Evolutionary conservation across 768 basidiomycete species (phyloP), one percentile per base, ranked within the genome.

Genomic region (Scleroderma citrinum): DNA sequence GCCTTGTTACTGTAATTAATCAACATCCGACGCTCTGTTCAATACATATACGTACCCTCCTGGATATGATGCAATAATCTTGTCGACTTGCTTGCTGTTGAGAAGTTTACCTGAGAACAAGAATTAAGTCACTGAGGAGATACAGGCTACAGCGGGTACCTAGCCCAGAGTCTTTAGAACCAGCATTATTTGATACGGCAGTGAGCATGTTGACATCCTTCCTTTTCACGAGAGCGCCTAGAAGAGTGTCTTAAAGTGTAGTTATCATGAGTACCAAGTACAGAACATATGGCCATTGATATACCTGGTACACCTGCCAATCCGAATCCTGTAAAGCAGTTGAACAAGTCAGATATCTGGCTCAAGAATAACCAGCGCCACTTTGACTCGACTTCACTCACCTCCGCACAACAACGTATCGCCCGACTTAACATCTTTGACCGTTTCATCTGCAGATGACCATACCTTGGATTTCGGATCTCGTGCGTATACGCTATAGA

Each of bases 131-230:
- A 10, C 14, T 34, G 6, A 1, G 23, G 24, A 20, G 26, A 20
- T 32, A 16, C 2, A n/a, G 36, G 19, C 12, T 16, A 10, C 7
- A 14, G 17, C 1, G 23, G 38, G 45, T 51, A 86, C 87, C 87
- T 39, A 92, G 76, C 26, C 89, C 89, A 19, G 71, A 77, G 56
- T 85, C 76, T 23, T 76, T 77, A 19, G 77, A 71, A 0, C 90
- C 92, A 34, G 87, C 86, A 68, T 95, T 94, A 64, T 95, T 95
- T 16, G 89, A 92, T 19, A 94, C 85, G 38, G 83, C 91, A 26
- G 83, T 92, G 45, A 96, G 69, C 55, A 82, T 71, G 37, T 60
- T 73, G n/a, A 94, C 79, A 40, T 90, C 86, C 50, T 76, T 79
- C 50, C 91, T 78, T 63, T 78, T 81, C 7, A 81, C 70, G 36